Base-by-base conservation (phyloP, 805 yeast genomes). In the Yarrowia sp. region DNA sequence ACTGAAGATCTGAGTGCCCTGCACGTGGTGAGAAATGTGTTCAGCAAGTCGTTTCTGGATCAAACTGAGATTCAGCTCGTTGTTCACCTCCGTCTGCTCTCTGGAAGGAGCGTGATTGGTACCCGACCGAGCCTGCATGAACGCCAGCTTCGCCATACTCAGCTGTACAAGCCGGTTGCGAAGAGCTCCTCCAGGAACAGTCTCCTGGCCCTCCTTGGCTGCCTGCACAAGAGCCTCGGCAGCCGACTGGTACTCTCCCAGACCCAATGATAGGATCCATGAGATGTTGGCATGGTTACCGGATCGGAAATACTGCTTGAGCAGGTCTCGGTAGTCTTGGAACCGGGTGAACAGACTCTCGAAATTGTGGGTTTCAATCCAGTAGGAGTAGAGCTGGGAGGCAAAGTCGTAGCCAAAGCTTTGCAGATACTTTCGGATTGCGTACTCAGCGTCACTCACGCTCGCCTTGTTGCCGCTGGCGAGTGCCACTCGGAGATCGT, bases 391-490 rank as follows among this genome's bases (percentile, higher is more conserved):
- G 36, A 91, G 79, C 0, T 84, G 82, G 5, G 80, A 73, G 0
- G 96, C 96, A 80, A 92, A 92, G 3, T 77, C 80, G 72, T 87
- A 88, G 0, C 88, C 91, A 76, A 84, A 90, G 63, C 81, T 81
- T 15, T 83, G 82, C 73, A 91, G 86, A 74, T 84, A 89, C 40
- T 78, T 76, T 20, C 79, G 58, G 7, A 69, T 39, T 40, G 66
- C 64, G 13, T 56, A 38, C n/a, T 52, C 58, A 10, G 58, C 58
- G 33, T 52, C 58, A 17, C 43, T 42, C 12, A 58, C 68, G 2
- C 60, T 33, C 33, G 63, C 39, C 36, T 60, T 43, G 36, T 52
- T 36, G 61, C 40, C 14, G 33, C 39, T 19, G 20, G 38, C 12
- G 19, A 58, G 9, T 5, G 71, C 72, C 15, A 38, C 39, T 8